Base-by-base conservation (phyloP, 179 eudicot genomes). In the Beta lomatogona region DNA sequence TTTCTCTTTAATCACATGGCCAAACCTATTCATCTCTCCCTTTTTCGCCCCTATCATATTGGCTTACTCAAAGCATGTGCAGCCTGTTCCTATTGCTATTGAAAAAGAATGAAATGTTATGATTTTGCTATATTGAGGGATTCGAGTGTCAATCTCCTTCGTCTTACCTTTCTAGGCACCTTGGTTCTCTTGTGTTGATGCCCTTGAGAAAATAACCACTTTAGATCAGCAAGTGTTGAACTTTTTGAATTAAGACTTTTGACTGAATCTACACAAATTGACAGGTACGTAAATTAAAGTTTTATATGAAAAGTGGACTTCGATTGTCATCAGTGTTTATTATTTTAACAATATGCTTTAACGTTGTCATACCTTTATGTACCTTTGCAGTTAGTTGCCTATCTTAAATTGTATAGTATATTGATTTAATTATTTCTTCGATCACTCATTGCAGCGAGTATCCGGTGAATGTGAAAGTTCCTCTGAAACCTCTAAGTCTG, bases 401-500 rank as follows among this genome's bases (percentile, higher is more conserved):
- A 31, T 58, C 7, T 45, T 58, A 72, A 45, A 61, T 71, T 44
- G 14, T 70, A 61, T 60, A 4, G 4, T 63, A 36, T 16, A 21
- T 71, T 70, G 18, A 59, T 61, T 73, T 31, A 50, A 60, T 61
- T 82, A 9, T 75, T 76, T 78, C 3, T 55, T 53, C 46, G 25
- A 80, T 73, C 46, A 19, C 53, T 79, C 54, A 61, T 80, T 18
- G 57, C 92, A 93, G 96, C 80, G 88, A 59, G 86, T 94, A 79
- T 87, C 93, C 58, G 97, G 92, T 84, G 96, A 91, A 75, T 77
- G 85, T 77, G 97, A 92, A 70, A 91, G 91, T 87, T 85, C 97
- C 22, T 88, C 98, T n/a, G 93, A 91, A 81, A 78, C 95, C 55
- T 80, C 89, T 28, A 87, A 94, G 87, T 55, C 87, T 31, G 93